A percentile compares a stretch with the other conserved stretches of the same genome.
phyloP scores from a whole-genome alignment of 768 basidiomycete genomes.

The Termitomyces sp. region DNA sequence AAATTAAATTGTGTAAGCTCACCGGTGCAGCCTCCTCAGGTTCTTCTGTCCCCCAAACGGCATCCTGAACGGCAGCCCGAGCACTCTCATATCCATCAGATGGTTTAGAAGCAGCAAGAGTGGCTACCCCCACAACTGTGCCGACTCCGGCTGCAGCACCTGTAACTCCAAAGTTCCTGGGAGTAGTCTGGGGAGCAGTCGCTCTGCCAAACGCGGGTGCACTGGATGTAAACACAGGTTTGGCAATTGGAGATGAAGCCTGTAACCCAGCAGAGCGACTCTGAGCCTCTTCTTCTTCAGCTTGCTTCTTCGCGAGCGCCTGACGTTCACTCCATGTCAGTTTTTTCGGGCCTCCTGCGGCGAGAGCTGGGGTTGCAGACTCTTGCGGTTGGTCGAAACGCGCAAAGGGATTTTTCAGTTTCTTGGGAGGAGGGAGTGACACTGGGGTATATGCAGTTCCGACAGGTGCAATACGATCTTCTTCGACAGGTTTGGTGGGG shows the following conservation, averaged over 20 bases:
- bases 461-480: conserved; percentile 82
- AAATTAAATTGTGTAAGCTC: conserved; percentile 8
- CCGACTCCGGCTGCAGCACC: conserved; percentile 30
- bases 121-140: conserved; percentile 32
- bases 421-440: conserved; percentile 79
- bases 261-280: conserved; percentile 56
- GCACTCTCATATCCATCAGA: conserved; percentile 18
- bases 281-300: conserved; percentile 69
- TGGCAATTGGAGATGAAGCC: conserved; percentile 29
- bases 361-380: conserved; percentile 23
- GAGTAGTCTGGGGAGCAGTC: conserved; percentile 29
- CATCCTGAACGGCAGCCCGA: conserved; percentile 27
- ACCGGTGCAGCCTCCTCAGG: conserved; percentile 27
- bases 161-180: conserved; percentile 42
- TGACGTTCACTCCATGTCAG: conserved; percentile 94
- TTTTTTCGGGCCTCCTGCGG: conserved; percentile 57
- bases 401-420: conserved; percentile 80
- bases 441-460: conserved; percentile 91
- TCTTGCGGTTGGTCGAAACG: conserved; percentile 48
- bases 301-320: conserved; percentile 83
- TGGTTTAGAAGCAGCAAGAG: conserved; percentile 25
- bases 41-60: conserved; percentile 27
- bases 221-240: conserved; percentile 38
- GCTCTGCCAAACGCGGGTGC: conserved; percentile 47
- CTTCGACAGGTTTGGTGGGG: conserved; percentile 67